These are phyloP conservation scores for Tulasnella sp. DNA, from an alignment of 768 basidiomycete species.

Conservation along the genomic window DNA sequence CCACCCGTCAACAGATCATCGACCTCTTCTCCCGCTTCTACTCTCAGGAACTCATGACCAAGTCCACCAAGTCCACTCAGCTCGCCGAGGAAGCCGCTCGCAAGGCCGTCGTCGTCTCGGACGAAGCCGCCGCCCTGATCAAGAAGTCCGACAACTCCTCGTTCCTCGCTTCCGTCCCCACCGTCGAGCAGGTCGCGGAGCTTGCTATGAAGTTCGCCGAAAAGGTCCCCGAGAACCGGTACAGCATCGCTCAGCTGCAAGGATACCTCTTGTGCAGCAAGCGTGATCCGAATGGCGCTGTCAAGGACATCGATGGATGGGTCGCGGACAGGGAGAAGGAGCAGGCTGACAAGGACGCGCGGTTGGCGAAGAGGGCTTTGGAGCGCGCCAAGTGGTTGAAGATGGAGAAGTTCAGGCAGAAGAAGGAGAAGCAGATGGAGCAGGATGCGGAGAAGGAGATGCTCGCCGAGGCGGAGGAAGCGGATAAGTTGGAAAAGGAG, in stretches of 20 bases:
- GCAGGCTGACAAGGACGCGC: slow-evolving; percentile 17
- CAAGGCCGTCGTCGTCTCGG: slow-evolving; percentile 18
- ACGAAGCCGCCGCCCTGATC: slow-evolving; percentile 22
- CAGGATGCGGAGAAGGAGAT: slow-evolving; percentile 19
- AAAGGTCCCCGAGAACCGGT: slow-evolving; percentile 76
- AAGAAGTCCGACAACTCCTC: slow-evolving; percentile 11
- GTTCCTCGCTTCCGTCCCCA: slow-evolving; percentile 12
- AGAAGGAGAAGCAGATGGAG: slow-evolving; percentile 20
- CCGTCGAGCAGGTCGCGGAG: slow-evolving; percentile 26
- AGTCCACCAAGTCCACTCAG: slow-evolving; percentile 13
- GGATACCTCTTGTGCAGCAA: slow-evolving; percentile 46
- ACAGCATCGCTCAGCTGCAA: slow-evolving; percentile 85
- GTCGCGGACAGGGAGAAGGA: slow-evolving; percentile 16
- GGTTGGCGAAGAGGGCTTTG: slow-evolving; percentile 11
- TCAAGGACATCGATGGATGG: slow-evolving; percentile 6
- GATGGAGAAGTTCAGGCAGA: slow-evolving; percentile 15
- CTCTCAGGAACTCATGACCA: slow-evolving; percentile 44
- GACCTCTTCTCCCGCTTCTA: slow-evolving; percentile 87
- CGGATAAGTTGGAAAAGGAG: slow-evolving; percentile 18
- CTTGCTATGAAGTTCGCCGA: slow-evolving; percentile 78
- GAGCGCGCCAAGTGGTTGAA: slow-evolving; percentile 16
- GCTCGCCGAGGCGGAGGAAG: slow-evolving; percentile 2
- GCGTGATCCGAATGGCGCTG: slow-evolving; percentile 14
- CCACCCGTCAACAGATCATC: slow-evolving; percentile 81
- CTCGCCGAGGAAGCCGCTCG: background rate